These are phyloP conservation scores for Leptographium flavum DNA, from an alignment of 2,329 filamentous ascomycete species.

Conservation along the genomic window DNA sequence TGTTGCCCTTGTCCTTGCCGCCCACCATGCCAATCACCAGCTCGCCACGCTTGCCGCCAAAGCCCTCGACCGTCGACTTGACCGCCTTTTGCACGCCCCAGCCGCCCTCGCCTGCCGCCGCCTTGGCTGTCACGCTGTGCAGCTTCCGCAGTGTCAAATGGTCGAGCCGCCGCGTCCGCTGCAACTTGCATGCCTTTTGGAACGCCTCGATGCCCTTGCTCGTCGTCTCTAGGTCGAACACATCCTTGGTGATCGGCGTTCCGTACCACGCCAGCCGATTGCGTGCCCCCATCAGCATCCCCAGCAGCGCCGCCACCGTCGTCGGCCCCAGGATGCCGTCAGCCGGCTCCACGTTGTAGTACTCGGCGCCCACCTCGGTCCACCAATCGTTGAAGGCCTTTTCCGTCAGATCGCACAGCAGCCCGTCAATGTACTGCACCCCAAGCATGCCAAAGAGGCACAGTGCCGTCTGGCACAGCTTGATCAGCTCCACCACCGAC, in stretches of 20 bases:
- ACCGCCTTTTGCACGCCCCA: conserved; percentile 91
- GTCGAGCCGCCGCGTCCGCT: conserved; percentile 66
- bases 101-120: conserved; percentile 71
- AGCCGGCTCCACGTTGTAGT: conserved; percentile 82
- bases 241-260: conserved; percentile 76
- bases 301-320: conserved; percentile 76
- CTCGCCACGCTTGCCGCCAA: conserved; percentile 86
- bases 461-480: conserved; percentile 78
- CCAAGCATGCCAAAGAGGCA: conserved; percentile 78
- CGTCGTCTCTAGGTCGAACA: conserved; percentile 71
- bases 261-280: conserved; percentile 79
- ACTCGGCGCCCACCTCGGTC: conserved; percentile 81
- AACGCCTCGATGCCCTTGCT: conserved; percentile 79
- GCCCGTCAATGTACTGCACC: conserved; percentile 78
- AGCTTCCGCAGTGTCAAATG: conserved; percentile 68
- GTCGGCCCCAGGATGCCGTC: conserved; percentile 89
- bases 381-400: conserved; percentile 88
- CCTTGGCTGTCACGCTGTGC: conserved; percentile 76
- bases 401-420: conserved; percentile 89
- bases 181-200: conserved; percentile 76
- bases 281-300: conserved; percentile 75
- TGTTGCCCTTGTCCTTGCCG: conserved; percentile 72
- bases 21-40: conserved; percentile 92
- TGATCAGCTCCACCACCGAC: conserved; percentile 77
- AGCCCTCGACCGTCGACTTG: conserved; percentile 86